A percentile compares a stretch with the other conserved stretches of the same genome.
Conservation (phyloP, 2,329 filamentous ascomycete species). For the Curvularia verruculosa region DNA sequence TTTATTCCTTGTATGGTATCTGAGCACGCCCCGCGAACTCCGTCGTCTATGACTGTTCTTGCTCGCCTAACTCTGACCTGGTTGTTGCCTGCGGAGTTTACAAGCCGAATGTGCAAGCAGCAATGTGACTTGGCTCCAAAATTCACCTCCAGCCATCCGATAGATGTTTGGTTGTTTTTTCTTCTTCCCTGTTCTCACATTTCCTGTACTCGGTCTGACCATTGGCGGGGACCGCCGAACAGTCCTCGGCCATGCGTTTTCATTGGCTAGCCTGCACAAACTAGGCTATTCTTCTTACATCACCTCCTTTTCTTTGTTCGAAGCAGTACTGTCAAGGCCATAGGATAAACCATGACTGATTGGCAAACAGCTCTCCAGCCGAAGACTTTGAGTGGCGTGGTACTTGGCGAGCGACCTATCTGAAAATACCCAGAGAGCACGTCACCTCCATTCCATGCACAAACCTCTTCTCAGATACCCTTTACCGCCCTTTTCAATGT, state of each 20-base stretch:
- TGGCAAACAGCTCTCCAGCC: slow-evolving; percentile 50
- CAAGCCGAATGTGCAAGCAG: neutral
- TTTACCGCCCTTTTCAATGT: slow-evolving; percentile 90
- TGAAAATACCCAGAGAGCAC: slow-evolving; percentile 62
- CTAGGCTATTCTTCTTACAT: neutral
- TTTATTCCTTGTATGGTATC: slow-evolving; percentile 2
- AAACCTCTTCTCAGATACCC: slow-evolving; percentile 84
- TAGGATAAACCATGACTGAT: slow-evolving; percentile 7
- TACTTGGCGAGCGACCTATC: slow-evolving; percentile 81
- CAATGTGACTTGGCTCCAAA: neutral
- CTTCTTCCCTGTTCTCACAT: neutral
- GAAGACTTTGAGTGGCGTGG: slow-evolving; percentile 71
- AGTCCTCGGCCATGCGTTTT: neutral
- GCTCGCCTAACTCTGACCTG: slow-evolving; percentile 1
- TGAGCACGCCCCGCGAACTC: slow-evolving; percentile 1
- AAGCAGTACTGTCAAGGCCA: neutral
- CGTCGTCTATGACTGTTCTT: slow-evolving; percentile 10
- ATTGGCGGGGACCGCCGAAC: neutral
- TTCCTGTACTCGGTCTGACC: neutral
- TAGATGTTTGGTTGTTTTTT: neutral
- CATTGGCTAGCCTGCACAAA: neutral
- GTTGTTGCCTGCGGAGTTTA: neutral
- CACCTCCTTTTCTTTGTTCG: neutral
- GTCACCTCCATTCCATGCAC: slow-evolving; percentile 71
- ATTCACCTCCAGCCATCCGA: neutral